phyloP scores from a whole-genome alignment of 768 basidiomycete genomes.

The Macrolepiota albuminosa region DNA sequence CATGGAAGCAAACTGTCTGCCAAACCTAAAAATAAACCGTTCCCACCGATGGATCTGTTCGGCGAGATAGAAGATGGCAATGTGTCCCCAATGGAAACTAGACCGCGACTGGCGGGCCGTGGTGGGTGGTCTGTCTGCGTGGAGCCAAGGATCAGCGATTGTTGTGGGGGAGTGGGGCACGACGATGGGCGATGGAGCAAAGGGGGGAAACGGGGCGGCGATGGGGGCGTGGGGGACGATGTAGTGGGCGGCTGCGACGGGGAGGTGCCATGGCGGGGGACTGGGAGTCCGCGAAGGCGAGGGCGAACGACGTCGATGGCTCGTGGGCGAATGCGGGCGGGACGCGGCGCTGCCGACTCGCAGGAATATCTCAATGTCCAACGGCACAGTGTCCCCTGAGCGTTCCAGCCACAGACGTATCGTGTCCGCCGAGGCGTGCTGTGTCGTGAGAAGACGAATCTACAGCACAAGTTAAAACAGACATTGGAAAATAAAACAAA shows the following conservation, averaged over 20 bases:
- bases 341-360: conserved; percentile 37
- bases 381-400: conserved; percentile 61
- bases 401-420: conserved; percentile 82
- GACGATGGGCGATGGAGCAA: conserved; percentile 39
- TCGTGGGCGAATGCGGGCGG: conserved; percentile 16
- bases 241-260: conserved; percentile 28
- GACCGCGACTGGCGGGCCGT: conserved; percentile 30
- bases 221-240: conserved; percentile 24
- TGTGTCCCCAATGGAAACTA: conserved; percentile 74
- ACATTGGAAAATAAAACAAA: no score
- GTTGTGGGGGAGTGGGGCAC: conserved; percentile 40
- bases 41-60: conserved; percentile 83
- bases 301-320: conserved; percentile 24
- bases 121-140: no score
- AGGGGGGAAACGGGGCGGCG: conserved; percentile 11
- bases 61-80: conserved; percentile 73
- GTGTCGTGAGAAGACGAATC: conserved; percentile 73
- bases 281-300: conserved; percentile 20
- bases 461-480: conserved; percentile 22
- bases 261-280: conserved; percentile 29
- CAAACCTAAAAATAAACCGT: conserved; percentile 75
- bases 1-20: conserved; percentile 72
- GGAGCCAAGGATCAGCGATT: conserved; percentile 32
- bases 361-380: conserved; percentile 79
- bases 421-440: conserved; percentile 68